These are phyloP conservation scores for Orbilia blumenaviensis DNA, from an alignment of 2,329 filamentous ascomycete species.

Conservation along the genomic window DNA sequence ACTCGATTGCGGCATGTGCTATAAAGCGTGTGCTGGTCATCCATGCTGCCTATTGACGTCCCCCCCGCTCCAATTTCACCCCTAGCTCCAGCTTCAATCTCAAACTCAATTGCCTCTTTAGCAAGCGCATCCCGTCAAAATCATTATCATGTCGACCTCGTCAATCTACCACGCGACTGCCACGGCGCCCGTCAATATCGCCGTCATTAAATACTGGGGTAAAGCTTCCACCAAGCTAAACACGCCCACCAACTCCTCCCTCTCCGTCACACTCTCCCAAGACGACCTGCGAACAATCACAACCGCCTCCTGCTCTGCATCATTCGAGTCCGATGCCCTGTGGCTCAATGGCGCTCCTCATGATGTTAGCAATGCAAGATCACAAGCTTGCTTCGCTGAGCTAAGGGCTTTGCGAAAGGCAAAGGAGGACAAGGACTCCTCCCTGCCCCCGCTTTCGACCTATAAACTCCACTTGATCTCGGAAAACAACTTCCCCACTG, in stretches of 20 bases:
- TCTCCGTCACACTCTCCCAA: conserved; percentile 96
- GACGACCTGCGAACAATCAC: conserved; percentile 93
- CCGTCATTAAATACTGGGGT: conserved; percentile 98
- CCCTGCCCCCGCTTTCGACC: conserved; percentile 81
- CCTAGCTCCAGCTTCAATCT: too few species aligned
- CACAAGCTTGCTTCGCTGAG: conserved; percentile 92
- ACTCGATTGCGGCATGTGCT: not conserved
- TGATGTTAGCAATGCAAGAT: conserved; percentile 85
- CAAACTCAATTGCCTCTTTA: not conserved
- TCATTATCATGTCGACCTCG: conserved; percentile 19
- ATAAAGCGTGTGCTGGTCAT: not conserved
- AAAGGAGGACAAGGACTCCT: conserved; percentile 76
- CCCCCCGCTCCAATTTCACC: not conserved
- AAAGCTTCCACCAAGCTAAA: conserved; percentile 94
- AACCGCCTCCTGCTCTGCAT: conserved; percentile 85
- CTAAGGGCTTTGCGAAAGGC: conserved; percentile 78
- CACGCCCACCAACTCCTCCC: conserved; percentile 95
- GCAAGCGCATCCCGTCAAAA: too few species aligned
- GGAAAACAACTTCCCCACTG: conserved; percentile 99
- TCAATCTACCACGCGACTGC: conserved; percentile 82
- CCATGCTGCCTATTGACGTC: not conserved
- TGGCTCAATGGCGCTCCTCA: conserved; percentile 84
- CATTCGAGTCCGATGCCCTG: conserved; percentile 77
- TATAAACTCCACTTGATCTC: conserved; percentile 86
- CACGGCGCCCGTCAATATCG: conserved; percentile 96